phyloP scores from a whole-genome alignment of 2,329 filamentous ascomycete genomes.

The Pseudogymnoascus destructans region DNA sequence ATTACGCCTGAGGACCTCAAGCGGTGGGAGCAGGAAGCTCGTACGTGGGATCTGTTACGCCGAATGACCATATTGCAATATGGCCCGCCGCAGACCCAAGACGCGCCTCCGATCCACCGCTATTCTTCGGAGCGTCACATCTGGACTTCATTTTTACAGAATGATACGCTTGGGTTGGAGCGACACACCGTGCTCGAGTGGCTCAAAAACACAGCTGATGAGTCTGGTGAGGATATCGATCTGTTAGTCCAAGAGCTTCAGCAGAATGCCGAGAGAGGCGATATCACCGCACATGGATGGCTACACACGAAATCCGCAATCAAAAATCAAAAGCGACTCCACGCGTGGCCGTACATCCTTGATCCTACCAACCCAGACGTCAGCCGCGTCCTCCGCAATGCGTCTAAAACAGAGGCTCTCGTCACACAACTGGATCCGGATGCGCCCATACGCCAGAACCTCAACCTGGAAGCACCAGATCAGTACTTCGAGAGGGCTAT shows the following conservation, averaged over 20 bases:
- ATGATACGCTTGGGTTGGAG: conserved; percentile 62
- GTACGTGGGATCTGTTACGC: conserved; percentile 79
- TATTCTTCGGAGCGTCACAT: conserved; percentile 49
- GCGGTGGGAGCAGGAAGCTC: conserved; percentile 68
- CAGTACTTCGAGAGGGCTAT: conserved; percentile 80
- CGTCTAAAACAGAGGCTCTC: conserved; percentile 47
- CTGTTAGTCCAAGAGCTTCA: conserved; percentile 65
- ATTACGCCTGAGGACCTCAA: conserved; percentile 37
- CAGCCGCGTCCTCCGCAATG: conserved; percentile 41
- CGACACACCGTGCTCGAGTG: conserved; percentile 71
- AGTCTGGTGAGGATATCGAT: conserved; percentile 56
- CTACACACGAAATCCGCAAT: conserved; percentile 81
- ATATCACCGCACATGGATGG: conserved; percentile 80
- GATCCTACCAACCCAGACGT: conserved; percentile 48
- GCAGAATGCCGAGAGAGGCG: conserved; percentile 61
- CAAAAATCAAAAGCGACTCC: conserved; percentile 75
- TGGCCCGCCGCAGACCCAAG: conserved; percentile 24
- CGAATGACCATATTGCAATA: conserved; percentile 52
- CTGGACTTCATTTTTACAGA: conserved; percentile 62
- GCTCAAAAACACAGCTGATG: conserved; percentile 65
- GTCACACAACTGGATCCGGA: conserved; percentile 89
- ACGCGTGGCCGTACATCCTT: conserved; percentile 51
- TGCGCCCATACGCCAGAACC: conserved; percentile 65
- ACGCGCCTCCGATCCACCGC: conserved; percentile 31
- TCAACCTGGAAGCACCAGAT: conserved; percentile 67